These are phyloP conservation scores for Oryza nivara DNA, from an alignment of 176 grass and related monocot species.

Conservation along the genomic window DNA sequence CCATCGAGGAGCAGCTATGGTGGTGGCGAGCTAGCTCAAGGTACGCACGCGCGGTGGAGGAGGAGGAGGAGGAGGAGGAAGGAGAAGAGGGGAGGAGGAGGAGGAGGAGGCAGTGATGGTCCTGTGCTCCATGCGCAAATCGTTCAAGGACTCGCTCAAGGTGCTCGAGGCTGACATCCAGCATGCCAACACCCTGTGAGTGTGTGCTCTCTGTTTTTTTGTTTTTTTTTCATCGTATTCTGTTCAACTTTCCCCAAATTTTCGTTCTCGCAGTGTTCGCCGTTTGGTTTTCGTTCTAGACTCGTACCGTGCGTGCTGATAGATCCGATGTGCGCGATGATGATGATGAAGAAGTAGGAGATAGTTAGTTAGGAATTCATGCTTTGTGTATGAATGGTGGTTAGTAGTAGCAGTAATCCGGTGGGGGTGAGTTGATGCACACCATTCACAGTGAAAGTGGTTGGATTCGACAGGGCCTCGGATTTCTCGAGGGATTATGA, in stretches of 20 bases:
- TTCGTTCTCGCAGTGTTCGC: not conserved
- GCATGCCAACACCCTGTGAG: constrained; percentile 92
- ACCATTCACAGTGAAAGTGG: not conserved
- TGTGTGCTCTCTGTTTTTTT: not conserved
- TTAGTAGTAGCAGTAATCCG: not conserved
- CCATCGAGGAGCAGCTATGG: not conserved
- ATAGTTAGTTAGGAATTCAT: not conserved
- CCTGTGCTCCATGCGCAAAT: constrained; percentile 69
- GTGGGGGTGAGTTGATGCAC: not conserved
- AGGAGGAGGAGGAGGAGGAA: not conserved
- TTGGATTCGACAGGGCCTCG: constrained; percentile 56
- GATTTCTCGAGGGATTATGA: constrained; percentile 92
- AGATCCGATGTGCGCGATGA: not conserved
- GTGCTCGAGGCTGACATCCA: constrained; percentile 95
- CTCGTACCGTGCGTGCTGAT: not conserved
- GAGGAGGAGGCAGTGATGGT: constrained; percentile 39
- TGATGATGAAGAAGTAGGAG: not conserved
- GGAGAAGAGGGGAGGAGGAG: too few species aligned
- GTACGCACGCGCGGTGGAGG: not conserved
- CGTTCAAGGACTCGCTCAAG: constrained; percentile 99
- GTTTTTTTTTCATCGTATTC: not conserved
- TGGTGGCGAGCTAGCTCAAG: not conserved
- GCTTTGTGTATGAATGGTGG: constrained; percentile 18
- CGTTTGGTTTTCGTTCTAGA: not conserved
- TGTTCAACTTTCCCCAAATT: constrained; percentile 6